phyloP scores from a whole-genome alignment of 805 yeast species.

The Hyphopichia homilentoma region DNA sequence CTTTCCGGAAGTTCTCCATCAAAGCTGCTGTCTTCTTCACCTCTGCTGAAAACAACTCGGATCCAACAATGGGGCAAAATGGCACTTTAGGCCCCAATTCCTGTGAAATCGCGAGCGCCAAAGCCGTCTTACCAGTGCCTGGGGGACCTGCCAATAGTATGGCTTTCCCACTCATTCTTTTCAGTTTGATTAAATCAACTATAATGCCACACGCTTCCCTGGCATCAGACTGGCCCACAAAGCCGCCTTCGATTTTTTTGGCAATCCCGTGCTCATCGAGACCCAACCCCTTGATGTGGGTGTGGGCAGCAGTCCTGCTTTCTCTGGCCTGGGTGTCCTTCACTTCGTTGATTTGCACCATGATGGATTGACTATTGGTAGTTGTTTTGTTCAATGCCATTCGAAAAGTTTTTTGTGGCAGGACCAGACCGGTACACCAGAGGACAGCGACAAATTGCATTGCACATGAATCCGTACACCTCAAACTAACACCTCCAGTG shows the following conservation, averaged over 20 bases:
- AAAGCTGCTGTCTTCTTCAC: conserved; percentile 94
- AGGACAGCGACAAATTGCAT: too few relatives aligned
- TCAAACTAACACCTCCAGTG: too few relatives aligned
- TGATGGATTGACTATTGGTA: too few relatives aligned
- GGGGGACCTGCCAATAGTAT: conserved; percentile 95
- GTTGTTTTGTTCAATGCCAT: too few relatives aligned
- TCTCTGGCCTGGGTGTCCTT: conserved; percentile 53
- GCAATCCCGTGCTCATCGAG: conserved; percentile 88
- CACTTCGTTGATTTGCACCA: conserved; percentile 80
- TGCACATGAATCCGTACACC: too few relatives aligned
- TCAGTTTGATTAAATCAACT: conserved; percentile 88
- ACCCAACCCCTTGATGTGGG: conserved; percentile 94
- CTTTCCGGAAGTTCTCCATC: conserved; percentile 95
- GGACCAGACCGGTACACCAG: too few relatives aligned
- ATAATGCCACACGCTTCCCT: conserved; percentile 93
- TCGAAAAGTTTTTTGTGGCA: too few relatives aligned
- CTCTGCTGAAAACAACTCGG: conserved; percentile 92
- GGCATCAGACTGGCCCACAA: conserved; percentile 72
- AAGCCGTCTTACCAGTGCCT: conserved; percentile 97
- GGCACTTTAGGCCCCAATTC: conserved; percentile 97
- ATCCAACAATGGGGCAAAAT: conserved; percentile 94
- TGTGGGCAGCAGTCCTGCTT: conserved; percentile 88
- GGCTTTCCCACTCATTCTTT: conserved; percentile 95
- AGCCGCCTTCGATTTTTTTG: conserved; percentile 81
- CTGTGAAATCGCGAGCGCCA: conserved; percentile 93